Percentiles rank a stretch among this genome's conserved stretches.
These are phyloP conservation scores for Chaetoceros tenuissimus DNA, from an alignment of 108 stramenopile species.

Conservation along the genomic window DNA sequence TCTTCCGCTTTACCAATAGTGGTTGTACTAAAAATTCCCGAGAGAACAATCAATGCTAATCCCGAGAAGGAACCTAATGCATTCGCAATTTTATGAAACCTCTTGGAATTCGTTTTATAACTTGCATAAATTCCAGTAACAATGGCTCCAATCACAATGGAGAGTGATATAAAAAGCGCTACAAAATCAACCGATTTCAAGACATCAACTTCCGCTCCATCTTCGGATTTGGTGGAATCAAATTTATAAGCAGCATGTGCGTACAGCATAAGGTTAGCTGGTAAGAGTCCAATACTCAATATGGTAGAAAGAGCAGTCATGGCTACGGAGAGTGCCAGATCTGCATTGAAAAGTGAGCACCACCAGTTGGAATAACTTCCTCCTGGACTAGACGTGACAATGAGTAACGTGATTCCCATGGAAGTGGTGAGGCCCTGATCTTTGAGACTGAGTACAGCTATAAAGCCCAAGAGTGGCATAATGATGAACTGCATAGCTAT, in stretches of 20 bases:
- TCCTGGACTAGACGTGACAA: constrained; percentile 76
- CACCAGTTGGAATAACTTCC: constrained; percentile 85
- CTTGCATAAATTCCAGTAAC: constrained; percentile 46
- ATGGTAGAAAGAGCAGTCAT: constrained; percentile 84
- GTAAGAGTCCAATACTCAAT: constrained; percentile 52
- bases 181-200: constrained; percentile 58
- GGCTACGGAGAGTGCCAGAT: constrained; percentile 56
- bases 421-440: constrained; percentile 33
- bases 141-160: constrained; percentile 66
- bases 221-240: constrained; percentile 2
- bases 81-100: constrained; percentile 27
- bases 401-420: constrained; percentile 70
- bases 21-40: constrained; percentile 41
- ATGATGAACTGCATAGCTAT: constrained; percentile 77
- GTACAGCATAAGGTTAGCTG: constrained; percentile 73
- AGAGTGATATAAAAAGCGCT: constrained; percentile 57
- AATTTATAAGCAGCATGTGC: constrained; percentile 40
- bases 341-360: constrained; percentile 79
- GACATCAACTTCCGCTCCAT: constrained; percentile 20
- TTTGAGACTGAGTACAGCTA: constrained; percentile 39
- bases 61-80: constrained; percentile 57
- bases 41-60: constrained; percentile 54
- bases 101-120: constrained; percentile 36
- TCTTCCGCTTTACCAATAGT: constrained; percentile 35
- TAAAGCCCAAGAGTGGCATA: constrained; percentile 75